Evolutionary conservation across 495 filamentous ascomycete species (phyloP).

Genomic region (Annulohypoxylon maeteangense): DNA sequence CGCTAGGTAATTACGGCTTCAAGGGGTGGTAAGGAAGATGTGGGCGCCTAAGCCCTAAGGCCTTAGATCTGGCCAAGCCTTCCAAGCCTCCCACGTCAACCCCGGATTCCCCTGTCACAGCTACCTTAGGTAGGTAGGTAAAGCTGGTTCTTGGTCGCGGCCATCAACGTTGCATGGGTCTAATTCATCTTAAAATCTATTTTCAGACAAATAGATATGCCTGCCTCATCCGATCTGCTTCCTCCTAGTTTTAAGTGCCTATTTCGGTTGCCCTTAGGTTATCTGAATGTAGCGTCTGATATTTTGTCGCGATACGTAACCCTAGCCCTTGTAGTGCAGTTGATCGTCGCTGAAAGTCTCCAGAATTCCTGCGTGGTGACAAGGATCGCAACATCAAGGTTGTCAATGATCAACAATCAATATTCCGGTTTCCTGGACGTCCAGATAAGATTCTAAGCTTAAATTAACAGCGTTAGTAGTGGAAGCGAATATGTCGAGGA

Average conservation of each 20-base stretch:
- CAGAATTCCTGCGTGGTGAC: slow-evolving; percentile 25
- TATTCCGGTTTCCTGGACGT: slow-evolving; percentile 3
- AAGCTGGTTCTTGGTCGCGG: slow-evolving; percentile 7
- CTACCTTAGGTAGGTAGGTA: neutral
- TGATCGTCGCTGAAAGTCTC: slow-evolving; percentile 8
- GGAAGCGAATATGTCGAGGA: neutral
- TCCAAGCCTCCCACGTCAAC: slow-evolving; percentile 13
- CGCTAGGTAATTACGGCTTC: too few species aligned
- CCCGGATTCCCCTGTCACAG: slow-evolving; percentile 10
- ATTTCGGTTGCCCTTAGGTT: neutral
- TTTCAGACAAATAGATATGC: slow-evolving; percentile 12
- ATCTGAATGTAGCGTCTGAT: slow-evolving; percentile 3
- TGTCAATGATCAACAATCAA: slow-evolving; percentile 33
- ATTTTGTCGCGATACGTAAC: slow-evolving; percentile 9
- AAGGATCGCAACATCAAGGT: slow-evolving; percentile 26
- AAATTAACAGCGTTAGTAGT: slow-evolving; percentile 23
- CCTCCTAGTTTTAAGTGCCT: neutral
- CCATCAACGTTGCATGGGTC: slow-evolving; percentile 33
- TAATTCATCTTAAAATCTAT: neutral
- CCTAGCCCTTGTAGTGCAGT: slow-evolving; percentile 15
- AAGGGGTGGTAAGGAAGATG: neutral
- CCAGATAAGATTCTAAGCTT: slow-evolving; percentile 34
- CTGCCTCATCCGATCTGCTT: slow-evolving; percentile 23
- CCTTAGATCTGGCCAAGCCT: slow-evolving; percentile 33
- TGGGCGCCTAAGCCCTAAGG: slow-evolving; percentile 17